Base-by-base conservation (phyloP, 1,284 basidiomycete species). In the Boletellus deceptivus region DNA sequence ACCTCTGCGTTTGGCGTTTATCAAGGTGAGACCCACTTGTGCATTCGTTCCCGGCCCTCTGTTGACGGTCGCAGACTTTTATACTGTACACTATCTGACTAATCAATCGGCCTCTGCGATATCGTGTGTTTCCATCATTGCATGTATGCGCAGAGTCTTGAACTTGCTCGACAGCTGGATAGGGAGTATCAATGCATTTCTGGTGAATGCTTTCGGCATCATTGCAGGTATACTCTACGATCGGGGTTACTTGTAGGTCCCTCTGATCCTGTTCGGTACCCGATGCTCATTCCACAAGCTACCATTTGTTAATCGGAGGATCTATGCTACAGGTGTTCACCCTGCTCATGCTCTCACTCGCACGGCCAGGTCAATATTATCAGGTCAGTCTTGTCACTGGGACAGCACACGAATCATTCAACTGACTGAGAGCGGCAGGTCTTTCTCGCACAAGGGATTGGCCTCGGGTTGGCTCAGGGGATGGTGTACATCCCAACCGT, bases 391-490 rank as follows among this genome's bases (percentile, higher is more conserved):
- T 3, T 33, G 3, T 6, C 24, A 16, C 3, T 7, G 13, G 42
- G 11, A 17, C 36, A 39, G 24, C 14, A 4, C 27, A 16, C 11
- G 9, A 36, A 6, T 22, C 5, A 4, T 40, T 41, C 9, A 24
- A 41, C 49, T 3, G 6, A 54, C 10, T 25, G 6, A 11, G 8
- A 31, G 40, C 25, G 2, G 16, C 36, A 73, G 63, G 49, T 74
- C 10, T 54, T 74, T 48, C 64, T 74, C 31, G 44, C 62, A 0
- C 73, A 74, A 52, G 69, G 69, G 2, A 24, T 73, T 4, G 59
- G 59, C 7, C 47, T 59, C 6, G 73, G 71, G 6, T 48, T 70
- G 9, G 70, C 59, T 9, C 53, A 60, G 22, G 71, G 71, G 1
- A 18, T 67, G 6, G 10, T 64, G 27, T 71, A 65, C 39, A 40